Conservation (phyloP, 108 stramenopile species). For the Pseudonitzschia delicatissima region DNA sequence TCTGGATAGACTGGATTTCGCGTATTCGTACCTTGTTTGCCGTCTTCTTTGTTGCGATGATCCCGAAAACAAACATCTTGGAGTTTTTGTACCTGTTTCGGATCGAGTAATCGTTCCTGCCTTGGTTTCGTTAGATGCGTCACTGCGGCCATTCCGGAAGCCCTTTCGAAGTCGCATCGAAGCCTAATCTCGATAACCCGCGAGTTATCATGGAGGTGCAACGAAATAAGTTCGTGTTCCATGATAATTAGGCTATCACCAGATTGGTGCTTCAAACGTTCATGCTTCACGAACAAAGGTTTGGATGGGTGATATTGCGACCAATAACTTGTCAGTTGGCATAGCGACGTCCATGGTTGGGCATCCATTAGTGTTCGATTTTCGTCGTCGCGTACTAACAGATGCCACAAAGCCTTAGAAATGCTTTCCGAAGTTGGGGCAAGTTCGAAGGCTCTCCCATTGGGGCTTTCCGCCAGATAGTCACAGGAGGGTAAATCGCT, state of each 20-base stretch:
- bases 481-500: constrained; percentile 29
- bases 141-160: constrained; percentile 31
- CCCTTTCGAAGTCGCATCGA: constrained; percentile 21
- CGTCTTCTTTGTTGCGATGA: neutral
- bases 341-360: constrained; percentile 12
- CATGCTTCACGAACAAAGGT: constrained; percentile 4
- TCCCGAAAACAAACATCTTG: neutral
- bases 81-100: neutral
- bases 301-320: neutral
- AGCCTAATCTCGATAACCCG: constrained; percentile 28
- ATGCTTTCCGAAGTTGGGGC: constrained; percentile 33
- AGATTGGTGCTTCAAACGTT: constrained; percentile 13
- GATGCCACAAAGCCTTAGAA: constrained; percentile 12
- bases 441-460: constrained; percentile 31
- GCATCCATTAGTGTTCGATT: neutral
- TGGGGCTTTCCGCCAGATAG: constrained; percentile 31
- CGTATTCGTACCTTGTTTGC: neutral
- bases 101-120: neutral
- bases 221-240: constrained; percentile 27
- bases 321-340: constrained; percentile 22
- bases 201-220: constrained; percentile 1
- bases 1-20: neutral
- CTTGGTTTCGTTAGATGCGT: constrained; percentile 24
- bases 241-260: constrained; percentile 11
- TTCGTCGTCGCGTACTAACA: neutral